These are phyloP conservation scores for Colletotrichum theobromicola DNA, from an alignment of 2,329 filamentous ascomycete species.

Conservation along the genomic window DNA sequence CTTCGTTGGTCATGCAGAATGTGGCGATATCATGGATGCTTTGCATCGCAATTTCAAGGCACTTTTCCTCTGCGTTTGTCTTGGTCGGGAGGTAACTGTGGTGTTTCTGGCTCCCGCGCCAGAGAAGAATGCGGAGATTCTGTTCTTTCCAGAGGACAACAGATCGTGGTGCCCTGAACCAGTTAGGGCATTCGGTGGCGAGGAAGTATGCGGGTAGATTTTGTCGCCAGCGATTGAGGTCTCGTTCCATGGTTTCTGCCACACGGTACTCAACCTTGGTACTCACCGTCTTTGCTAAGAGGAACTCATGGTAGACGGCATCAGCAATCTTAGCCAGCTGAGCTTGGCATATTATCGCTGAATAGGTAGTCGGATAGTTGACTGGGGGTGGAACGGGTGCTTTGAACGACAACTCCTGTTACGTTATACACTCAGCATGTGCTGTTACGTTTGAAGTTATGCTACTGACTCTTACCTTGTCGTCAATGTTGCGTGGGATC, in stretches of 20 bases:
- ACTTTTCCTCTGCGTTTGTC: slow-evolving; percentile 34
- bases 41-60: slow-evolving; percentile 40
- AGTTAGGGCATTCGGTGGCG: slow-evolving; percentile 30
- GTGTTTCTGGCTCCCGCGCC: slow-evolving; percentile 37
- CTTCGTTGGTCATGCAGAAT: slow-evolving; percentile 35
- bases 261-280: slow-evolving; percentile 39
- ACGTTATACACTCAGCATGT: neutral
- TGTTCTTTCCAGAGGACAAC: slow-evolving; percentile 47
- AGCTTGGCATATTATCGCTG: slow-evolving; percentile 44
- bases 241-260: slow-evolving; percentile 40
- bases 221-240: slow-evolving; percentile 37
- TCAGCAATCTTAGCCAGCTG: slow-evolving; percentile 44
- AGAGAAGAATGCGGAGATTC: slow-evolving; percentile 49
- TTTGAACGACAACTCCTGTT: slow-evolving; percentile 8
- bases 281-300: slow-evolving; percentile 39
- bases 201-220: slow-evolving; percentile 37
- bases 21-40: slow-evolving; percentile 39
- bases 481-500: slow-evolving; percentile 48
- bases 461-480: slow-evolving; percentile 32
- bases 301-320: slow-evolving; percentile 45
- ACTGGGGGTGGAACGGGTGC: slow-evolving; percentile 25
- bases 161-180: slow-evolving; percentile 39
- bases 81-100: slow-evolving; percentile 34
- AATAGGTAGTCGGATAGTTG: slow-evolving; percentile 42
- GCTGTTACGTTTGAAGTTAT: neutral